Evolutionary conservation across 2,329 filamentous ascomycete genomes (phyloP), one percentile per base, ranked within the genome.

Genomic region (Arachnomyces sp.): DNA sequence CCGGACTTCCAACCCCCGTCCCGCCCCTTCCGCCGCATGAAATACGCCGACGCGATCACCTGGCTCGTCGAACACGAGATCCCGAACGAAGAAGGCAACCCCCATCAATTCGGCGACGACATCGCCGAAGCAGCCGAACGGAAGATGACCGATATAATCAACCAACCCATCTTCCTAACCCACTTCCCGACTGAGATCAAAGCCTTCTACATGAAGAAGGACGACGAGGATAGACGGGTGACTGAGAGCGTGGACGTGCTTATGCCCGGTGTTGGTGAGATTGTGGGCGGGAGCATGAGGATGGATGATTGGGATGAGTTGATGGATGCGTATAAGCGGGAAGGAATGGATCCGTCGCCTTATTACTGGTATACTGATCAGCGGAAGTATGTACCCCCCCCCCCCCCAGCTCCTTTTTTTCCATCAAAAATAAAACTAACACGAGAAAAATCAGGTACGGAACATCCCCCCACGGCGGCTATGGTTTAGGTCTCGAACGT

Each of bases 291-390:
- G 4, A 88, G 81, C 52, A 96, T 98, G 90, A 88, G 92, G 64
- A 93, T 95, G 78, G 80, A 89, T 59, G 81, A 86, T 60, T 87
- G 86, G 60, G 85, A 94, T 11, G 88, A 95, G 72, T 71, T 95
- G 51, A 81, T 95, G 73, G 81, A 75, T 16, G 92, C 86, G 1
- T 98, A 93, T 63, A 80, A 87, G 65, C 79, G 83, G 47, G 84
- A 95, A 67, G 83, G 82, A 31, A 93, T 96, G 62, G 80, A 86
- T 54, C 79, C 88, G 14, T 77, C 77, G 53, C 81, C 83, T 34
- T 96, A 96, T 70, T 96, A 93, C 75, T 98, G 92, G 92, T 98
- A 96, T 71, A 93, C 88, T 25, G 92, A 95, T 68, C 88, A 95
- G 77, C 76, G 89, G 61, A 94, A 92, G 86, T 89, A 68, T 73